Evolutionary conservation across 495 filamentous ascomycete genomes (phyloP).

Genomic region (Corynascus novoguineensis): DNA sequence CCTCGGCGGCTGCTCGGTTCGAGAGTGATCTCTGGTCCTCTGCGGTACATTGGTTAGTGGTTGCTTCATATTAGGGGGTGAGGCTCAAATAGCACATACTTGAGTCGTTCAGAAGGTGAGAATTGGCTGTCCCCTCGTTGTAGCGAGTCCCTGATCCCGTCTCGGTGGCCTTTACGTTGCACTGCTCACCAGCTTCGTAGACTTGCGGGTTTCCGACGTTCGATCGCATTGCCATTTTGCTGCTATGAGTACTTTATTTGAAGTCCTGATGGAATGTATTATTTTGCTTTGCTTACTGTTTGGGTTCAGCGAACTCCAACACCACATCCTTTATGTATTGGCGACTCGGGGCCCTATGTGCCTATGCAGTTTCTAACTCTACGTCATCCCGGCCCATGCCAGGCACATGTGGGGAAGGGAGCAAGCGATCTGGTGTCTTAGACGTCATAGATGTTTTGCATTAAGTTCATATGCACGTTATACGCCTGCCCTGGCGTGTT

Average conservation of each 20-base stretch:
- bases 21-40: conserved; percentile 77
- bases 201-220: conserved; percentile 38
- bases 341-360: no score
- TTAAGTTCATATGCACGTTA: no score
- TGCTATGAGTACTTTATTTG: background rate
- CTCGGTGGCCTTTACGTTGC: conserved; percentile 56
- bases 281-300: background rate
- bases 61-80: no score
- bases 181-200: conserved; percentile 61
- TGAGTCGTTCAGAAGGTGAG: conserved; percentile 65
- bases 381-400: conserved; percentile 1
- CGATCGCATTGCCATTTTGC: conserved; percentile 30
- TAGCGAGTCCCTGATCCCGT: conserved; percentile 47
- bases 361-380: background rate
- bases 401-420: background rate
- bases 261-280: background rate
- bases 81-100: conserved; percentile 46
- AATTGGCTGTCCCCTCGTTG: conserved; percentile 60
- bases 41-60: conserved; percentile 23
- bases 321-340: background rate
- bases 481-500: no score
- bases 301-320: background rate
- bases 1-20: conserved; percentile 62
- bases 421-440: background rate
- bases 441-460: background rate